These are phyloP conservation scores for Echinosophora koreensis DNA, from an alignment of 306 rosid species.

Conservation along the genomic window DNA sequence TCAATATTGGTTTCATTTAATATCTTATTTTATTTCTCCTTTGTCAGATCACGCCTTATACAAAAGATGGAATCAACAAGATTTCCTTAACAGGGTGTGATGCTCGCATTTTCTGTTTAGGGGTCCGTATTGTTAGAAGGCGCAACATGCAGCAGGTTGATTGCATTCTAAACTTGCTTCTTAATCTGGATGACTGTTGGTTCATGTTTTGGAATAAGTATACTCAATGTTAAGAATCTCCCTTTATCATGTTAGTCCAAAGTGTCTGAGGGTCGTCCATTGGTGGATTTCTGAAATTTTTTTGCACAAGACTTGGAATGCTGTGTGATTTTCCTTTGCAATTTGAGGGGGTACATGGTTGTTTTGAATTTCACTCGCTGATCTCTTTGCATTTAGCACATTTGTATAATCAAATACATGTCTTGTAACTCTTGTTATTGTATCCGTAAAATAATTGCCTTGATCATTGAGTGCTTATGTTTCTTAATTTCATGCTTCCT, in stretches of 20 bases:
- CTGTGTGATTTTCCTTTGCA: not conserved
- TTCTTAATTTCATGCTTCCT: constrained; percentile 6
- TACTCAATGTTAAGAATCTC: constrained; percentile 28
- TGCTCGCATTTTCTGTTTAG: constrained; percentile 87
- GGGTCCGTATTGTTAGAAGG: constrained; percentile 90
- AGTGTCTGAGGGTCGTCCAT: not conserved
- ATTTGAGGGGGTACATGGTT: constrained; percentile 13
- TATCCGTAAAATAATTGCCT: constrained; percentile 5
- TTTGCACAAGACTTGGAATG: constrained; percentile 17
- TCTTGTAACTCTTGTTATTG: constrained; percentile 33
- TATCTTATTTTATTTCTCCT: constrained; percentile 44
- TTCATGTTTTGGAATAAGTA: not conserved
- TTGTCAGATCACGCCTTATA: constrained; percentile 80
- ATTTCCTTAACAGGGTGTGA: constrained; percentile 86
- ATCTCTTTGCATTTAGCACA: not conserved
- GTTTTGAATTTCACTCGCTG: not conserved
- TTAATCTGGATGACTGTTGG: constrained; percentile 18
- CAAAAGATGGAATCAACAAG: constrained; percentile 89
- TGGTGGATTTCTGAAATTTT: constrained; percentile 5
- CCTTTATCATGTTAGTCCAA: constrained; percentile 8
- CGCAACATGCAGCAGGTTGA: constrained; percentile 85
- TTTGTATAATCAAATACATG: not conserved
- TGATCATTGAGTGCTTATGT: not conserved
- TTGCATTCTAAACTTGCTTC: constrained; percentile 23
- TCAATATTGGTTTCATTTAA: constrained; percentile 24